phyloP scores from a whole-genome alignment of 2,329 filamentous ascomycete species.

The Aspergillus sp. region DNA sequence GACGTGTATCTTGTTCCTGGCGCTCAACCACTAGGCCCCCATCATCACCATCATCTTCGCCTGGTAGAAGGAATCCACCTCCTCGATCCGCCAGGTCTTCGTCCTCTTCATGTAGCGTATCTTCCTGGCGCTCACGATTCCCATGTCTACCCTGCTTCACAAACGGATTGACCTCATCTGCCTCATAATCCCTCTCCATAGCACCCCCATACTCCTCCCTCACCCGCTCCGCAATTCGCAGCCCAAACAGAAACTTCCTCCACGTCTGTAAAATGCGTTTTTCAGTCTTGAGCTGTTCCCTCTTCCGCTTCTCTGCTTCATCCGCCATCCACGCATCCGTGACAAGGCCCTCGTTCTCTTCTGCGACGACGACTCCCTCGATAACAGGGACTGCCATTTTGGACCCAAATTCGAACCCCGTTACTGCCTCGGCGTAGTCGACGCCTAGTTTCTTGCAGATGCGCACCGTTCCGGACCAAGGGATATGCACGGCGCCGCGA shows the following conservation, averaged over 20 bases:
- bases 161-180: constrained; percentile 32
- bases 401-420: constrained; percentile 92
- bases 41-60: constrained; percentile 21
- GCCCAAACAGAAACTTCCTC: constrained; percentile 79
- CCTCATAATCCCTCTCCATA: constrained; percentile 19
- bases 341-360: constrained; percentile 67
- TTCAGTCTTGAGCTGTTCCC: constrained; percentile 76
- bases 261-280: constrained; percentile 68
- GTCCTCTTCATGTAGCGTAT: constrained; percentile 7
- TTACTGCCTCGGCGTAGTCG: constrained; percentile 89
- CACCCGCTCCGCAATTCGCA: constrained; percentile 74
- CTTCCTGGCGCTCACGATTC: constrained; percentile 5
- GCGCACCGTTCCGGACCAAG: constrained; percentile 66
- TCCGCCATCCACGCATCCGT: constrained; percentile 74
- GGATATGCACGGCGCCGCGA: constrained; percentile 73
- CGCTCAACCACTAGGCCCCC: constrained; percentile 26
- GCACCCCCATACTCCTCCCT: constrained; percentile 65
- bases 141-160: constrained; percentile 5
- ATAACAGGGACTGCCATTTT: constrained; percentile 91
- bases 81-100: constrained; percentile 19
- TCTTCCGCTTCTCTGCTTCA: constrained; percentile 65
- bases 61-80: constrained; percentile 27
- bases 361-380: constrained; percentile 79
- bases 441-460: constrained; percentile 79
- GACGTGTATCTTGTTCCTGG: constrained; percentile 6